Evolutionary conservation across 2,329 filamentous ascomycete species (phyloP).

Genomic region (Immersiporthe knoxdaviesiana): DNA sequence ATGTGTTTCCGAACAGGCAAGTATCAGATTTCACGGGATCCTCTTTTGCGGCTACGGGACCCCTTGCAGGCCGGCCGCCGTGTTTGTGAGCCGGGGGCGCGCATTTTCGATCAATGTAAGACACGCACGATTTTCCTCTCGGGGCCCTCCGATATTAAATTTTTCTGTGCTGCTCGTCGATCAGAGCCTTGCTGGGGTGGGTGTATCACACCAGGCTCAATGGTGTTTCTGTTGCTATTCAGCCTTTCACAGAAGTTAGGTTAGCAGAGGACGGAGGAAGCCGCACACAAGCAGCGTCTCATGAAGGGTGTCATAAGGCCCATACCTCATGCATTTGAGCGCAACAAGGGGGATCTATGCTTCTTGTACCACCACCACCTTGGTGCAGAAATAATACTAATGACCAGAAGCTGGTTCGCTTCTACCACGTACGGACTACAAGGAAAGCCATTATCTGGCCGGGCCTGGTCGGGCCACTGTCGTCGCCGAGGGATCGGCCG

Average conservation of each 20-base stretch:
- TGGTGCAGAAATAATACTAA: not conserved
- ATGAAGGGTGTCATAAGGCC: not conserved
- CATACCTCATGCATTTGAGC: not conserved
- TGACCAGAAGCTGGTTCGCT: too few species aligned
- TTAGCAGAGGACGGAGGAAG: not conserved
- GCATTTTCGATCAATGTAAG: not conserved
- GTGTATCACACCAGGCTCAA: not conserved
- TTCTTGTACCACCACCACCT: not conserved
- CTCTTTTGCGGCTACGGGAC: not conserved
- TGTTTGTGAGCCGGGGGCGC: not conserved
- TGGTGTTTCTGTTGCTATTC: not conserved
- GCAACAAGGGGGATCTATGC: not conserved
- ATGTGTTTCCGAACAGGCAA: not conserved
- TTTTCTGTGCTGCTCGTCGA: not conserved
- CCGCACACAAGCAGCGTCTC: not conserved
- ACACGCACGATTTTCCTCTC: not conserved
- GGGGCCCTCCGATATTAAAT: not conserved
- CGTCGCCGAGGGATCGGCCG: conserved; percentile 16
- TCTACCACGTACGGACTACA: too few species aligned
- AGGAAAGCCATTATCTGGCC: too few species aligned
- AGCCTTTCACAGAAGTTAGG: not conserved
- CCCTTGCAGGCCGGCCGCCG: not conserved
- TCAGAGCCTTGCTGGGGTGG: not conserved
- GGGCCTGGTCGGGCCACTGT: conserved; percentile 7
- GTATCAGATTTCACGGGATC: not conserved